These are phyloP conservation scores for Cystobasidium onofrii DNA, from an alignment of 768 basidiomycete species.

Conservation along the genomic window DNA sequence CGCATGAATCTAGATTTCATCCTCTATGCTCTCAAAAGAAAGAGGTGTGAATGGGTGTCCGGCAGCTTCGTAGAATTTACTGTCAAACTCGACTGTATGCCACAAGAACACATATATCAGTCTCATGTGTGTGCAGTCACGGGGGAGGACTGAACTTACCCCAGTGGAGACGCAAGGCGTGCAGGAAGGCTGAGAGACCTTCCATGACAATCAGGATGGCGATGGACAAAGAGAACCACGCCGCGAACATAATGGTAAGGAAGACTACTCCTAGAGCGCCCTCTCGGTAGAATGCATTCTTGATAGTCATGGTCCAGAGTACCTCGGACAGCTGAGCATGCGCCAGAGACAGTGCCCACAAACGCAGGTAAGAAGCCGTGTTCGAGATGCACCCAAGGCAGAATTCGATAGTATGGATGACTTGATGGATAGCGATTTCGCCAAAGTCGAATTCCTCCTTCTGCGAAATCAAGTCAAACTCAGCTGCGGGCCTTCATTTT, in stretches of 20 bases:
- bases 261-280: constrained; percentile 53
- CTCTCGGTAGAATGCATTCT: constrained; percentile 46
- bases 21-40: constrained; percentile 61
- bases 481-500: neutral
- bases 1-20: constrained; percentile 63
- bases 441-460: constrained; percentile 77
- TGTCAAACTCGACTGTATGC: constrained; percentile 58
- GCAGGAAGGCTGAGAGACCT: constrained; percentile 91
- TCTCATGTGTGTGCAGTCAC: neutral
- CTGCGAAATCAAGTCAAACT: constrained; percentile 25
- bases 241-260: constrained; percentile 59
- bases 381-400: constrained; percentile 98
- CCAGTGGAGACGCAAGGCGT: constrained; percentile 91
- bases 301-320: constrained; percentile 53
- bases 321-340: constrained; percentile 96
- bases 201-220: constrained; percentile 86
- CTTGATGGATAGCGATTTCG: constrained; percentile 90
- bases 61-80: constrained; percentile 69
- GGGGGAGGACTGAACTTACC: no score
- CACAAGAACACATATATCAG: constrained; percentile 47
- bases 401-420: constrained; percentile 96
- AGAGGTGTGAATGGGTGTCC: constrained; percentile 82
- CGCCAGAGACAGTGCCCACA: constrained; percentile 65
- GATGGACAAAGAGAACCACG: constrained; percentile 72
- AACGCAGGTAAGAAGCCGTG: constrained; percentile 74